Conservation (phyloP, 768 basidiomycete species). For the Hysterangium stoloniferum region DNA sequence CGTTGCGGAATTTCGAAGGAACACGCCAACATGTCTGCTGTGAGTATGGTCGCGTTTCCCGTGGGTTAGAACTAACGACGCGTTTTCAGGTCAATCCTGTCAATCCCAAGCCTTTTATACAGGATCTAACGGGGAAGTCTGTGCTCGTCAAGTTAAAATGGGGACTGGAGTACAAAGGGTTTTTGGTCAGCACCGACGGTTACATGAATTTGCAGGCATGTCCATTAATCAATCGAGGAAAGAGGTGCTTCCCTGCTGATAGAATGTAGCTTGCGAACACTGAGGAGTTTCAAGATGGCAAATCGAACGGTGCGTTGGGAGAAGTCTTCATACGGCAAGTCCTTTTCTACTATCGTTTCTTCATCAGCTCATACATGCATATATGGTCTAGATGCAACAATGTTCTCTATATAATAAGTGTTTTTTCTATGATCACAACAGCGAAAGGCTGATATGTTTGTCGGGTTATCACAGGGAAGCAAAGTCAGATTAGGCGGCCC, state of each 20-base stretch:
- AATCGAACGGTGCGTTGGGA: conserved; percentile 93
- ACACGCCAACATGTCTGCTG: conserved; percentile 54
- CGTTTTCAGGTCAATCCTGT: conserved; percentile 73
- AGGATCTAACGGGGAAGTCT: conserved; percentile 96
- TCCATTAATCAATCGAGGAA: conserved; percentile 5
- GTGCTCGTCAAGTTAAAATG: conserved; percentile 95
- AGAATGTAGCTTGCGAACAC: conserved; percentile 87
- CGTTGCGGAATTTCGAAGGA: conserved; percentile 26
- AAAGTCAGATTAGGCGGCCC: not conserved
- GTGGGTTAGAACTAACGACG: conserved; percentile 11
- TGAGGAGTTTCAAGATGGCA: conserved; percentile 94
- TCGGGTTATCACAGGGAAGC: conserved; percentile 60
- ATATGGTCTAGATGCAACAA: conserved; percentile 71
- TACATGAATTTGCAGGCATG: conserved; percentile 98
- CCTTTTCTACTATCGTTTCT: conserved; percentile 1
- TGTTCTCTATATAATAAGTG: conserved; percentile 91
- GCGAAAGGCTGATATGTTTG: conserved; percentile 13
- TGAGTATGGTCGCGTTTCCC: conserved; percentile 26
- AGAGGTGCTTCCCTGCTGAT: not conserved
- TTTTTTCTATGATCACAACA: too few species aligned
- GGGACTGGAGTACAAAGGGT: conserved; percentile 99
- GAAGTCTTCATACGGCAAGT: conserved; percentile 96
- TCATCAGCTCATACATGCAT: conserved; percentile 11
- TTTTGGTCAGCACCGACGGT: conserved; percentile 95
- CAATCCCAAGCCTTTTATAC: conserved; percentile 98